Conservation (phyloP, 495 filamentous ascomycete species). For the Eremomyces bilateralis region DNA sequence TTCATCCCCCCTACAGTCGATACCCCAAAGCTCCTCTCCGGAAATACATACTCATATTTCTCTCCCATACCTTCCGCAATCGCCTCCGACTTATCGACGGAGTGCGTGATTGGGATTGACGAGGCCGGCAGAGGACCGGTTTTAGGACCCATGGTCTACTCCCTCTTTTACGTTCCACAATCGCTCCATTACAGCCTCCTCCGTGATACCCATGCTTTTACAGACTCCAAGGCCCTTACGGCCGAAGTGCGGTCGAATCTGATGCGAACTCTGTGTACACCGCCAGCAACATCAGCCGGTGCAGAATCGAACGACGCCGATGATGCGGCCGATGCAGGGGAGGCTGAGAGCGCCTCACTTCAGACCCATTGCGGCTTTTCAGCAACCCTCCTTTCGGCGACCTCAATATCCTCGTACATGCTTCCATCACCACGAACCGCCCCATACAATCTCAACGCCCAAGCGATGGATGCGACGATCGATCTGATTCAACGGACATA, state of each 20-base stretch:
- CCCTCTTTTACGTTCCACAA: background rate
- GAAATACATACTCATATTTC: conserved; percentile 67
- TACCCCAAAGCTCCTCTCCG: conserved; percentile 34
- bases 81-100: conserved; percentile 23
- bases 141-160: conserved; percentile 26
- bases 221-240: conserved; percentile 79
- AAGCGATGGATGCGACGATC: conserved; percentile 91
- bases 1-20: conserved; percentile 65
- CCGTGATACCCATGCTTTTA: conserved; percentile 57
- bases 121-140: conserved; percentile 93
- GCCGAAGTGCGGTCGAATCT: conserved; percentile 47
- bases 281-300: conserved; percentile 41
- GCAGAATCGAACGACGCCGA: conserved; percentile 41
- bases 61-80: conserved; percentile 38
- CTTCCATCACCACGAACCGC: conserved; percentile 27
- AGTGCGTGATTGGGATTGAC: conserved; percentile 70
- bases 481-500: conserved; percentile 58
- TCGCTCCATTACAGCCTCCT: conserved; percentile 23
- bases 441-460: conserved; percentile 76
- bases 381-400: conserved; percentile 55
- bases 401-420: conserved; percentile 67
- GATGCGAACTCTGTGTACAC: conserved; percentile 42
- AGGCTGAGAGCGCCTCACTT: too few species aligned
- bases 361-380: conserved; percentile 60
- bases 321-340: too few species aligned